These are phyloP conservation scores for Yarrowia divulgata DNA, from an alignment of 805 yeast species.

Conservation along the genomic window DNA sequence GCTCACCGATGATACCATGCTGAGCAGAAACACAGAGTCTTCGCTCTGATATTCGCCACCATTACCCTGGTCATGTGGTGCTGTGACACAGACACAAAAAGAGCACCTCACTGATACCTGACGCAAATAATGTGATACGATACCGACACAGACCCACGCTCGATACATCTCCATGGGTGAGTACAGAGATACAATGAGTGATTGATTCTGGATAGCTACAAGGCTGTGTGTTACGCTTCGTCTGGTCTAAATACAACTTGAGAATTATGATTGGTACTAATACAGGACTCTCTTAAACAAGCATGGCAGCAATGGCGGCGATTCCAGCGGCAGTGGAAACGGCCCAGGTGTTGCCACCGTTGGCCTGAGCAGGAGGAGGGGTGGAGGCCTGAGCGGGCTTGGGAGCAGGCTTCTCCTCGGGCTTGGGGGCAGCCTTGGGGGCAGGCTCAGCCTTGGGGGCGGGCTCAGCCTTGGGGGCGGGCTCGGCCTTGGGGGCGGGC, in stretches of 20 bases:
- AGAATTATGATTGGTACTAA: conserved; percentile 3
- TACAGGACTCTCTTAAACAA: conserved; percentile 3
- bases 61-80: no score
- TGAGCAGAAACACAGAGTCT: no score
- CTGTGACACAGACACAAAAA: no score
- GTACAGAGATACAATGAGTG: no score
- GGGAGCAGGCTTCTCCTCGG: no score
- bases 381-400: no score
- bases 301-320: conserved; percentile 28
- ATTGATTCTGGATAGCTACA: no score
- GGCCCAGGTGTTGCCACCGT: conserved; percentile 22
- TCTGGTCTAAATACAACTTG: not conserved
- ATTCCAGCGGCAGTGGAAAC: conserved; percentile 30
- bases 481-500: not conserved
- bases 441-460: not conserved
- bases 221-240: no score
- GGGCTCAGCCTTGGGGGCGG: not conserved
- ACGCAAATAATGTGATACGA: not conserved
- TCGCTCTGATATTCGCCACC: no score
- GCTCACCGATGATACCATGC: not conserved
- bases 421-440: not conserved
- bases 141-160: not conserved
- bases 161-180: no score
- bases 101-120: no score
- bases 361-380: conserved; percentile 8